These are phyloP conservation scores for Hymenoscyphus scutula DNA, from an alignment of 2,329 filamentous ascomycete genomes.

Conservation along the genomic window DNA sequence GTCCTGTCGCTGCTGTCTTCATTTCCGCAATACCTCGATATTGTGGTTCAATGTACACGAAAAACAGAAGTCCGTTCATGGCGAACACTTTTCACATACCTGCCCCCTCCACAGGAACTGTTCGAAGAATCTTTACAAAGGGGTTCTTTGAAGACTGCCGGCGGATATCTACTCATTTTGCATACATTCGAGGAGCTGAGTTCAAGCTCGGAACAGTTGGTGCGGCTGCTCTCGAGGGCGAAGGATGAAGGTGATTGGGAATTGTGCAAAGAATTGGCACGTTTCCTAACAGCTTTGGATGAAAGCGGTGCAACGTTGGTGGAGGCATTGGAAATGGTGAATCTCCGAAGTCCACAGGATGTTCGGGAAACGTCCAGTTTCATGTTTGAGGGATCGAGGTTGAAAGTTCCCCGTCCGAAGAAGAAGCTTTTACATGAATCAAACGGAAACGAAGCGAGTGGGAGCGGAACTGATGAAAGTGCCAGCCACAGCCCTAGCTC, in stretches of 20 bases:
- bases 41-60: constrained; percentile 92
- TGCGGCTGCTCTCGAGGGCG: constrained; percentile 76
- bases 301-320: constrained; percentile 77
- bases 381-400: constrained; percentile 39
- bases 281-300: constrained; percentile 93
- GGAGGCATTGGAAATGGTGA: constrained; percentile 65
- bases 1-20: constrained; percentile 66
- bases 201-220: constrained; percentile 71
- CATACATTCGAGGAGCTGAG: constrained; percentile 75
- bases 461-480: constrained; percentile 31
- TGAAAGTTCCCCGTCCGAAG: constrained; percentile 31
- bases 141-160: constrained; percentile 88
- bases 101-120: constrained; percentile 85
- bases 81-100: constrained; percentile 87
- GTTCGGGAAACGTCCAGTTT: constrained; percentile 38
- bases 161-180: constrained; percentile 91
- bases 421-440: constrained; percentile 14
- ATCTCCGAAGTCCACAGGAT: constrained; percentile 41
- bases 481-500: constrained; percentile 28
- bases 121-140: constrained; percentile 89
- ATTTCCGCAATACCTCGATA: constrained; percentile 85
- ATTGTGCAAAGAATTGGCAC: constrained; percentile 86
- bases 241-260: constrained; percentile 91
- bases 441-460: constrained; percentile 34
- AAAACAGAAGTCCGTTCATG: constrained; percentile 96